Conservation (phyloP, 2,329 filamentous ascomycete genomes). For the Arthrinium puccinioides region DNA sequence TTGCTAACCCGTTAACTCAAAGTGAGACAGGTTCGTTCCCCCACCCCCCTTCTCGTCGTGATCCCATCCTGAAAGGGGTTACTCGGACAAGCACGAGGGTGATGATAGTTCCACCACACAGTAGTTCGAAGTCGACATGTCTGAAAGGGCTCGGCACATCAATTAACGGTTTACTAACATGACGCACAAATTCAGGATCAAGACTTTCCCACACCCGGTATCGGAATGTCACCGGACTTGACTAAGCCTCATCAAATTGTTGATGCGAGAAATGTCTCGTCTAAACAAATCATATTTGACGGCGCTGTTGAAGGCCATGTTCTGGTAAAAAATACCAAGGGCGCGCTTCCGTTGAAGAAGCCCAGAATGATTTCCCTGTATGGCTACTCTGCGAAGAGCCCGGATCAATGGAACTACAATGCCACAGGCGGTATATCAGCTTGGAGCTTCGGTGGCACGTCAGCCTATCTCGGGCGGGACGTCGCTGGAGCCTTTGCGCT, state of each 20-base stretch:
- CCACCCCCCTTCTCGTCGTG: too few species aligned
- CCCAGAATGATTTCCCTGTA: conserved; percentile 49
- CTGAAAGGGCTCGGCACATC: too few species aligned
- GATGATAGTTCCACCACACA: too few species aligned
- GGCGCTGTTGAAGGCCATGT: conserved; percentile 58
- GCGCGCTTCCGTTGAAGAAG: conserved; percentile 44
- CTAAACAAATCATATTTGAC: conserved; percentile 35
- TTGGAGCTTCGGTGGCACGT: conserved; percentile 33
- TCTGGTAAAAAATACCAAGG: conserved; percentile 53
- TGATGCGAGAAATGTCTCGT: conserved; percentile 44
- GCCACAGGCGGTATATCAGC: conserved; percentile 26
- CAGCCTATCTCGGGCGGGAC: conserved; percentile 24
- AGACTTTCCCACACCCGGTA: conserved; percentile 36
- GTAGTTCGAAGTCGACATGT: too few species aligned
- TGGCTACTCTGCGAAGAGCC: conserved; percentile 49
- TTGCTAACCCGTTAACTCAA: too few species aligned
- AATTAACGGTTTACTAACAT: too few species aligned
- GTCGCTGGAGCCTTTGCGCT: conserved; percentile 18
- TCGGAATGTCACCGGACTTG: conserved; percentile 44
- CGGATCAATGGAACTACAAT: conserved; percentile 33
- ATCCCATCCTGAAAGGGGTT: too few species aligned
- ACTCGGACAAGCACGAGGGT: too few species aligned
- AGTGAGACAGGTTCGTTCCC: conserved; percentile 22
- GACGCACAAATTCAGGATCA: too few species aligned
- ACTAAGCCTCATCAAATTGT: conserved; percentile 42